Conservation (phyloP, 805 yeast species). For the Metschnikowia anglica region DNA sequence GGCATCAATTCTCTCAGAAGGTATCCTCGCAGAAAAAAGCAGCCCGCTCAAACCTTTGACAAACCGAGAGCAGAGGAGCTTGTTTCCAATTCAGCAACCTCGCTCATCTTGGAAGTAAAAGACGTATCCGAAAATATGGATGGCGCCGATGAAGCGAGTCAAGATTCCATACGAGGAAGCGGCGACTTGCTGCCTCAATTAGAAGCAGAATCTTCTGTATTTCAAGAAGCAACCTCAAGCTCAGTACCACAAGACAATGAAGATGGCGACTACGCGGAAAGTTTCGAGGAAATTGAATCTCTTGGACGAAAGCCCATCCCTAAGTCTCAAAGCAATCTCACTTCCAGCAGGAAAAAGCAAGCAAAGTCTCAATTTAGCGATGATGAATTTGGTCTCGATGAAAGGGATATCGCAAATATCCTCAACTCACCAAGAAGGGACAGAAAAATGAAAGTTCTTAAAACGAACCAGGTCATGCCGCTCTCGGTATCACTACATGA, state of each 20-base stretch:
- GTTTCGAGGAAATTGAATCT: constrained; percentile 1
- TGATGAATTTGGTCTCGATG: constrained; percentile 22
- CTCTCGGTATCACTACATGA: constrained; percentile 24
- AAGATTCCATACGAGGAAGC: neutral
- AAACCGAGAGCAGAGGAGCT: too few relatives aligned
- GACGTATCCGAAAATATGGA: neutral
- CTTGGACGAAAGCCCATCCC: neutral
- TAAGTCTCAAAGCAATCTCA: neutral
- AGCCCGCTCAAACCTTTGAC: too few relatives aligned
- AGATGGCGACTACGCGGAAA: constrained; percentile 11
- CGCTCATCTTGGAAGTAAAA: constrained; percentile 10
- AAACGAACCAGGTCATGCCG: constrained; percentile 7
- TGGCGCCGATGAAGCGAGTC: neutral
- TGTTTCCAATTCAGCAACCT: constrained; percentile 1
- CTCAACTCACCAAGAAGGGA: constrained; percentile 25
- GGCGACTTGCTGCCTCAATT: neutral
- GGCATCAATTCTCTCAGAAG: neutral
- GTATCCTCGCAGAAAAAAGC: constrained; percentile 10
- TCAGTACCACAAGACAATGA: constrained; percentile 3
- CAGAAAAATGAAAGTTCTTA: constrained; percentile 22
- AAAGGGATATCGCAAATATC: constrained; percentile 19
- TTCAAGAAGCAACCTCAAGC: constrained; percentile 1
- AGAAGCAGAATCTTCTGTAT: neutral
- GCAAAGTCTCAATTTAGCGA: constrained; percentile 17
- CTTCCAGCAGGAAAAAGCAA: neutral